Evolutionary conservation across 306 rosid species (phyloP).

Genomic region (Sindora glabra): DNA sequence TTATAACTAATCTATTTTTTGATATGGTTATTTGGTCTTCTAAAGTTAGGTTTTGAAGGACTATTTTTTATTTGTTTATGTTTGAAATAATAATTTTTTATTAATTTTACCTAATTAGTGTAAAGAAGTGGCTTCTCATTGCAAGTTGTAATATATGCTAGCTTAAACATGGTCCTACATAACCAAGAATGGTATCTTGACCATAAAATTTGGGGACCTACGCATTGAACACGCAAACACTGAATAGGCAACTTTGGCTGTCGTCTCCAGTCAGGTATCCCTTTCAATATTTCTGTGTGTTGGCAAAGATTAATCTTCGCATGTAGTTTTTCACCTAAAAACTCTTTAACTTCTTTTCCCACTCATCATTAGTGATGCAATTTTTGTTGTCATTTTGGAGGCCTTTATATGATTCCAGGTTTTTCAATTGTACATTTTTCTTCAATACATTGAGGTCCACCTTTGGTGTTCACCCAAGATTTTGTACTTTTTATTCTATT

Average conservation of each 20-base stretch:
- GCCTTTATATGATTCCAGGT: neutral
- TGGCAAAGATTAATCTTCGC: neutral
- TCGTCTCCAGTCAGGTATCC: slow-evolving; percentile 76
- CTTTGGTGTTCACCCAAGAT: too few species aligned
- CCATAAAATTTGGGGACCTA: slow-evolving; percentile 53
- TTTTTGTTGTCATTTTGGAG: neutral
- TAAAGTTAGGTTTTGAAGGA: neutral
- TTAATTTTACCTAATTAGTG: neutral
- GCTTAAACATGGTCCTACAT: slow-evolving; percentile 11
- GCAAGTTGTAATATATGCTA: neutral
- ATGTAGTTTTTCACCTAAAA: neutral
- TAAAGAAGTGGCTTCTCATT: neutral
- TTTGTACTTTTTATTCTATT: too few species aligned
- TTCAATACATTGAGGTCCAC: too few species aligned
- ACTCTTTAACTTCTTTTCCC: neutral
- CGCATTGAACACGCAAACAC: slow-evolving; percentile 65
- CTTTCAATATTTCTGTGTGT: neutral
- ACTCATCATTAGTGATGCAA: neutral
- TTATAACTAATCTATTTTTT: neutral
- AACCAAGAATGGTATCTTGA: slow-evolving; percentile 52
- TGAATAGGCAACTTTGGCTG: slow-evolving; percentile 65
- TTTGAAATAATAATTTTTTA: neutral
- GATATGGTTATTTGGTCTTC: neutral
- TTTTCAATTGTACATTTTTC: too few species aligned
- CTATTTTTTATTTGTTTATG: neutral